phyloP scores from a whole-genome alignment of 192 early-diverging fungal genomes.

The Kappamyces sp. region DNA sequence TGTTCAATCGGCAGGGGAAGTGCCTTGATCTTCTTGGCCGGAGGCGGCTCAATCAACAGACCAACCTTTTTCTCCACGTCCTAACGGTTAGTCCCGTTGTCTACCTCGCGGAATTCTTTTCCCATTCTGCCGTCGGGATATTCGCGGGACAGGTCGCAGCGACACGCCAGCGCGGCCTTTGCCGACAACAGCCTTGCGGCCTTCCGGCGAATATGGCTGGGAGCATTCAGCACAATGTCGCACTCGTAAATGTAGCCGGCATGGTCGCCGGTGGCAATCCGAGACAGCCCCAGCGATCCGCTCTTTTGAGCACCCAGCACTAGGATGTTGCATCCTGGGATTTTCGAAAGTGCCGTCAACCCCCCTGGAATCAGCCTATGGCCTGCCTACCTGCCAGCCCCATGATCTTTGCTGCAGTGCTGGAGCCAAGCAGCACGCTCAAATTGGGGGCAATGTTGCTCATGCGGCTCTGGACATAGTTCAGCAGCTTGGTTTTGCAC shows the following conservation, averaged over 20 bases:
- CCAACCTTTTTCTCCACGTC: constrained; percentile 87
- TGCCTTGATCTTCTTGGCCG: constrained; percentile 77
- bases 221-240: constrained; percentile 61
- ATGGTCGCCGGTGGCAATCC: constrained; percentile 61
- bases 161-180: constrained; percentile 76
- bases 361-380: constrained; percentile 37
- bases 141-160: constrained; percentile 74
- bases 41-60: constrained; percentile 78
- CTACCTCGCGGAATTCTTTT: constrained; percentile 47
- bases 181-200: constrained; percentile 74
- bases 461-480: constrained; percentile 90
- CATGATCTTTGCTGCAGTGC: constrained; percentile 84
- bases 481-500: constrained; percentile 70
- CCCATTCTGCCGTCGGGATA: constrained; percentile 71
- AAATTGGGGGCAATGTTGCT: constrained; percentile 91
- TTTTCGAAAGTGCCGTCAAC: constrained; percentile 73
- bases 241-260: constrained; percentile 75
- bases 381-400: constrained; percentile 60
- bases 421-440: constrained; percentile 75
- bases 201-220: constrained; percentile 72
- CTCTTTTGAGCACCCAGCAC: constrained; percentile 55
- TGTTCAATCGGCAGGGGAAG: constrained; percentile 88
- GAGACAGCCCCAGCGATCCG: constrained; percentile 60
- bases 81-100: no score
- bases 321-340: constrained; percentile 86